Evolutionary conservation across 2,329 filamentous ascomycete species (phyloP).

Genomic region (Metarhizium humberi): DNA sequence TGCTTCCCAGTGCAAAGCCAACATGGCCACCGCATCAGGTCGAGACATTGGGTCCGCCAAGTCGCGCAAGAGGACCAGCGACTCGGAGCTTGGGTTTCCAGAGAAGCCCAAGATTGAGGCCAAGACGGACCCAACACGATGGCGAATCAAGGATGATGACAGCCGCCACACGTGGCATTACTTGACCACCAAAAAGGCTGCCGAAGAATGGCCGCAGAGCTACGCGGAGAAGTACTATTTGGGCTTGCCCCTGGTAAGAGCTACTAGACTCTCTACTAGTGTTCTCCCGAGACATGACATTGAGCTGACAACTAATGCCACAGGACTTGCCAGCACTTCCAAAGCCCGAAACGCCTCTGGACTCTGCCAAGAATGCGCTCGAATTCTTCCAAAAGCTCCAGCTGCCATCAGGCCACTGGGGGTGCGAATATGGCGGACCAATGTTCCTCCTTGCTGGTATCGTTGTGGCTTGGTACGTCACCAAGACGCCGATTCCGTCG

Average conservation of each 20-base stretch:
- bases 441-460: conserved; percentile 90
- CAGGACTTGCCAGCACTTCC: conserved; percentile 69
- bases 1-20: background rate
- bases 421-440: conserved; percentile 92
- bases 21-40: conserved; percentile 21
- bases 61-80: conserved; percentile 34
- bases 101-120: conserved; percentile 40
- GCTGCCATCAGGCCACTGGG: conserved; percentile 85
- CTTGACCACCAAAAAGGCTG: conserved; percentile 61
- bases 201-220: conserved; percentile 73
- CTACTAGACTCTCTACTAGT: background rate
- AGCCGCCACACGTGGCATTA: conserved; percentile 95
- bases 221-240: conserved; percentile 84
- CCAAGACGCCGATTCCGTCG: conserved; percentile 74
- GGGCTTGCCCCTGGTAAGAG: conserved; percentile 63
- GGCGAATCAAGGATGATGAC: conserved; percentile 74
- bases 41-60: conserved; percentile 20
- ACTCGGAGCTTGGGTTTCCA: conserved; percentile 26
- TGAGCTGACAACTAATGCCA: background rate
- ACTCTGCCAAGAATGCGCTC: conserved; percentile 74
- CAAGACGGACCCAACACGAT: conserved; percentile 71
- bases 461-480: conserved; percentile 80
- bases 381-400: conserved; percentile 86
- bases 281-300: background rate
- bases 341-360: conserved; percentile 60